A percentile compares a stretch with the other conserved stretches of the same genome.
phyloP scores from a whole-genome alignment of 192 early-diverging fungal species.

The Rhizoclosmatium globosum region DNA sequence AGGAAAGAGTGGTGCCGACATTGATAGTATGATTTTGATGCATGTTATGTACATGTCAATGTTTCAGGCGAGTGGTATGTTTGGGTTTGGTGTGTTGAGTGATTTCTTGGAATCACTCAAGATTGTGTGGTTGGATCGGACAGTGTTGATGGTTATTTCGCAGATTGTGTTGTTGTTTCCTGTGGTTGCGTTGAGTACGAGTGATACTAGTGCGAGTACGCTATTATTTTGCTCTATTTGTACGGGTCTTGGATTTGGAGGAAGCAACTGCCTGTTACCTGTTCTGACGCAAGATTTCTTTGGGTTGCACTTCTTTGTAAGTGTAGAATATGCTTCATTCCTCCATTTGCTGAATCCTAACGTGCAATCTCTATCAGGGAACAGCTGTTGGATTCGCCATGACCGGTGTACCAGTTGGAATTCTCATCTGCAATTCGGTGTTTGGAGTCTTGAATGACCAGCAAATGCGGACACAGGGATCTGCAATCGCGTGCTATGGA shows the following conservation, averaged over 20 bases:
- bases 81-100: conserved; percentile 16
- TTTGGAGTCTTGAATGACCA: conserved; percentile 44
- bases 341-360: background rate
- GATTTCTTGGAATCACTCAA: conserved; percentile 24
- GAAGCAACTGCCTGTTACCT: conserved; percentile 36
- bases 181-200: conserved; percentile 1
- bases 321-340: background rate
- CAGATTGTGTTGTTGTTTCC: conserved; percentile 14
- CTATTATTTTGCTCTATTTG: conserved; percentile 31
- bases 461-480: background rate
- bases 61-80: conserved; percentile 26
- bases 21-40: conserved; percentile 1
- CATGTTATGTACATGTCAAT: conserved; percentile 48
- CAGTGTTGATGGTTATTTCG: conserved; percentile 34
- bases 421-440: conserved; percentile 39
- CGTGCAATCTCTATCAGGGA: background rate
- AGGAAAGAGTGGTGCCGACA: background rate
- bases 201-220: background rate
- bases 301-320: conserved; percentile 40
- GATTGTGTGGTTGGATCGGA: conserved; percentile 28
- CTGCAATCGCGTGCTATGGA: conserved; percentile 8
- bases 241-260: conserved; percentile 47
- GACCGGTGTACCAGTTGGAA: conserved; percentile 43
- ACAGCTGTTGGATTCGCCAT: conserved; percentile 46
- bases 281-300: conserved; percentile 41